These are phyloP conservation scores for Cordyceps militaris DNA, from an alignment of 2,329 filamentous ascomycete species.

Conservation along the genomic window DNA sequence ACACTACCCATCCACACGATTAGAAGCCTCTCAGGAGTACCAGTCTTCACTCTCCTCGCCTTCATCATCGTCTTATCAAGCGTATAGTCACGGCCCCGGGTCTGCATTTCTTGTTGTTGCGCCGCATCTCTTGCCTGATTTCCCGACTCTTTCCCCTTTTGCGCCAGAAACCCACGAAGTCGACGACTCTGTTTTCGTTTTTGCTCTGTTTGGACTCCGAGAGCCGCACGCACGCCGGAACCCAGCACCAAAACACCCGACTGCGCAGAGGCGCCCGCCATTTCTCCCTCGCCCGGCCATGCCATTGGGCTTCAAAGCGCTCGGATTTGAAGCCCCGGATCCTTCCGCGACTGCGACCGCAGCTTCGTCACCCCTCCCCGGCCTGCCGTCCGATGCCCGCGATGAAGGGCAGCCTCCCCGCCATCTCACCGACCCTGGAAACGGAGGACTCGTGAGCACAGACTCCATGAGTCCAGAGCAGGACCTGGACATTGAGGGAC, in stretches of 20 bases:
- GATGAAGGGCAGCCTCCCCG: conserved; percentile 26
- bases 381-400: conserved; percentile 20
- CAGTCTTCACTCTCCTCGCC: neutral
- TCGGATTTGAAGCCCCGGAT: conserved; percentile 12
- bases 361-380: neutral
- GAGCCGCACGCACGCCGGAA: no score
- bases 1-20: neutral
- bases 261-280: neutral
- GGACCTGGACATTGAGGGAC: conserved; percentile 35
- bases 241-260: neutral
- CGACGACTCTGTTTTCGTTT: neutral
- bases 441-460: conserved; percentile 19
- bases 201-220: no score
- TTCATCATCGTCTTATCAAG: conserved; percentile 2
- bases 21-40: neutral
- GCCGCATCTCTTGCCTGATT: neutral
- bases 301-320: conserved; percentile 13
- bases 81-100: neutral
- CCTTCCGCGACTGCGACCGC: conserved; percentile 13
- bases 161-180: conserved; percentile 5
- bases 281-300: conserved; percentile 1
- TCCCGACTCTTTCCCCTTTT: neutral
- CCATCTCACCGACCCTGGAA: conserved; percentile 21
- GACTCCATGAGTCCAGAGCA: conserved; percentile 28
- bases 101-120: neutral